These are phyloP conservation scores for Avena atlantica DNA, from an alignment of 176 grass and related monocot species.

Conservation along the genomic window DNA sequence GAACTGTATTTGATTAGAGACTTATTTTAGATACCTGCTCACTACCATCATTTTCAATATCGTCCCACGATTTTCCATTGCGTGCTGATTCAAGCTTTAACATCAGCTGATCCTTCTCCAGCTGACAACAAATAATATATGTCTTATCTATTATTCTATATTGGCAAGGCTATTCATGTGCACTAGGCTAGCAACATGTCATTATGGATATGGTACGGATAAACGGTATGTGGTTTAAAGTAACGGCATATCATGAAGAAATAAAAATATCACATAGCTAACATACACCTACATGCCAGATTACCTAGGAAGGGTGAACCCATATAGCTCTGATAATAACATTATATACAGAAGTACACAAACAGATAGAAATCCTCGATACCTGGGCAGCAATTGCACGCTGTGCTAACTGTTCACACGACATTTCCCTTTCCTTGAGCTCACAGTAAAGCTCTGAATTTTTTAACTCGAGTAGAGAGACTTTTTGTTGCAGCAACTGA, in stretches of 20 bases:
- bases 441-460: conserved; percentile 75
- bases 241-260: not conserved
- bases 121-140: conserved; percentile 53
- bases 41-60: conserved; percentile 59
- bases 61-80: conserved; percentile 76
- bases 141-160: not conserved
- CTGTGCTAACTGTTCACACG: conserved; percentile 67
- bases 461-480: conserved; percentile 78
- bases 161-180: conserved; percentile 4
- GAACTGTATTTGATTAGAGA: not conserved
- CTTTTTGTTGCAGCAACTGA: conserved; percentile 82
- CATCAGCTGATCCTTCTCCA: conserved; percentile 81
- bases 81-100: conserved; percentile 79
- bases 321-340: conserved; percentile 13
- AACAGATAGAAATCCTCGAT: conserved; percentile 26
- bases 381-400: conserved; percentile 75
- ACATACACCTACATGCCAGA: conserved; percentile 1
- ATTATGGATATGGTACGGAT: not conserved
- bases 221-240: not conserved
- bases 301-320: not conserved
- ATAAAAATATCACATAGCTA: conserved; percentile 2
- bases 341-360: not conserved
- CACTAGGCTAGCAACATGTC: not conserved
- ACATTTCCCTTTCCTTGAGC: conserved; percentile 67
- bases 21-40: conserved; percentile 52